Conservation (phyloP, 768 basidiomycete species). For the Mycena metata region DNA sequence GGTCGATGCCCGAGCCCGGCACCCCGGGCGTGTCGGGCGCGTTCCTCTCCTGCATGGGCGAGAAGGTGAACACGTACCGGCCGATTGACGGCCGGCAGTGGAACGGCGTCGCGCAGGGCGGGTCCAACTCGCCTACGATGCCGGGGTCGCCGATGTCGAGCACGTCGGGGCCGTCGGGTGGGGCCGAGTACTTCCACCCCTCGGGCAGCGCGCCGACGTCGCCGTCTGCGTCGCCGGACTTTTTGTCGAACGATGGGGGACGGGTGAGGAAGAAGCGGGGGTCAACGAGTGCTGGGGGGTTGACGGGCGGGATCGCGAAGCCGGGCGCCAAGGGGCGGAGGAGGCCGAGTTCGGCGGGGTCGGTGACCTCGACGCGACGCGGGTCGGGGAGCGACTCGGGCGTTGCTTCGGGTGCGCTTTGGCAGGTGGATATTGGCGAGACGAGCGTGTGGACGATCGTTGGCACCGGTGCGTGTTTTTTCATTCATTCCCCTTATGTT, state of each 20-base stretch:
- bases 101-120: conserved; percentile 62
- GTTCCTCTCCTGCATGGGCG: conserved; percentile 92
- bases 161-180: conserved; percentile 66
- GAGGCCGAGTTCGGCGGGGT: conserved; percentile 83
- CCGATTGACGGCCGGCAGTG: conserved; percentile 87
- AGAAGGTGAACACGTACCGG: conserved; percentile 92
- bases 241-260: conserved; percentile 85
- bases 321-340: conserved; percentile 70
- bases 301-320: conserved; percentile 62
- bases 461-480: conserved; percentile 77
- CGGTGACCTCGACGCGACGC: conserved; percentile 75
- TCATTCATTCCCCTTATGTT: conserved; percentile 24
- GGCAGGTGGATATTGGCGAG: conserved; percentile 94
- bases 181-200: conserved; percentile 77
- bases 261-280: conserved; percentile 89
- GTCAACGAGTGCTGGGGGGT: conserved; percentile 77
- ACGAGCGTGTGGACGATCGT: conserved; percentile 96
- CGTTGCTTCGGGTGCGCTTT: conserved; percentile 83
- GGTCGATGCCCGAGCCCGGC: conserved; percentile 79
- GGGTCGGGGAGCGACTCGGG: conserved; percentile 76
- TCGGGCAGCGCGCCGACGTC: conserved; percentile 78
- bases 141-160: conserved; percentile 81
- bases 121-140: conserved; percentile 68
- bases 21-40: conserved; percentile 84
- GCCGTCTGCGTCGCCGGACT: conserved; percentile 74